Evolutionary conservation across 2,329 filamentous ascomycete species (phyloP).

Genomic region (Colletotrichum siamense): DNA sequence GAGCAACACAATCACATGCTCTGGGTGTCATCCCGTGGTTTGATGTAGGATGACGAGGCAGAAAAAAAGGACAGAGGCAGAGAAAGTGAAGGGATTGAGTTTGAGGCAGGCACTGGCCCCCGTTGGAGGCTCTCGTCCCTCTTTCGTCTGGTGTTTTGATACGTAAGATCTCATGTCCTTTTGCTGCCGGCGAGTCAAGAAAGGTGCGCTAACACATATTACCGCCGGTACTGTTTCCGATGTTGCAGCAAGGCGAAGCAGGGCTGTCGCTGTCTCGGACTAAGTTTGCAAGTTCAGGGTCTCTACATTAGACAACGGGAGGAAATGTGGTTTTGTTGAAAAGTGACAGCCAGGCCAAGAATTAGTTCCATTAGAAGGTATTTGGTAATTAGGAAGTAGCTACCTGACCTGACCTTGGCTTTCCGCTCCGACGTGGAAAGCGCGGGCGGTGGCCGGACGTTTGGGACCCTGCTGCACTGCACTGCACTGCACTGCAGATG

Average conservation of each 20-base stretch:
- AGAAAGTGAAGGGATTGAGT: constrained; percentile 5
- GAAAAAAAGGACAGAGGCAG: not conserved
- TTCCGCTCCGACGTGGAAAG: not conserved
- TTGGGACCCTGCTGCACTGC: not conserved
- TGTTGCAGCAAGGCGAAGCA: not conserved
- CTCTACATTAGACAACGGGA: not conserved
- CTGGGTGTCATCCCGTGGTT: not conserved
- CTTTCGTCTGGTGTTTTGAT: constrained; percentile 20
- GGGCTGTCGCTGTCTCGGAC: not conserved
- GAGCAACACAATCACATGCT: constrained; percentile 7
- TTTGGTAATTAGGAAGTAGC: not conserved
- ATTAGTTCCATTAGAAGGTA: not conserved
- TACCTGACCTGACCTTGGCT: not conserved
- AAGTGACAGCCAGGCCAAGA: not conserved
- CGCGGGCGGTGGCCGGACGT: not conserved
- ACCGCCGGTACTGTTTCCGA: constrained; percentile 7
- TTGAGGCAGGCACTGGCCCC: not conserved
- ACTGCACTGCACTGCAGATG: not conserved
- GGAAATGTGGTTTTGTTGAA: not conserved
- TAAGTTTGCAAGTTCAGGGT: not conserved
- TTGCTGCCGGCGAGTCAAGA: constrained; percentile 6
- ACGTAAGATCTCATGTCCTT: constrained; percentile 1
- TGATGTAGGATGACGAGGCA: not conserved
- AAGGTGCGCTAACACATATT: not conserved
- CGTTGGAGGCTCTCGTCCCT: not conserved